Evolutionary conservation across 2,329 filamentous ascomycete genomes (phyloP).

Genomic region (Chalara sp.): DNA sequence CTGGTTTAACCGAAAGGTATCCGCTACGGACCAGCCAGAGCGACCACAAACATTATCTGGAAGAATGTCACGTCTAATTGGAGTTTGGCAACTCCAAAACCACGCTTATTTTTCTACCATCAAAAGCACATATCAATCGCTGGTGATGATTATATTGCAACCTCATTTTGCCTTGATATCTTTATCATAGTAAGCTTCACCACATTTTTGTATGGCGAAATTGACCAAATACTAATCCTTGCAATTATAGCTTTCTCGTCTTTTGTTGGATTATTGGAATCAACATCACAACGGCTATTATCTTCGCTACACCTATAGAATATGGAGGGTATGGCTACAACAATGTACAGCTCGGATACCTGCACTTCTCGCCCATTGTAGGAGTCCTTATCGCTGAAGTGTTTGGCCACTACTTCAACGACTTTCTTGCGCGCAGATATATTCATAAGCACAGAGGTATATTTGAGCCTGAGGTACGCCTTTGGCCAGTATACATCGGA

Average conservation of each 20-base stretch:
- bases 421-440: conserved; percentile 21
- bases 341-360: conserved; percentile 2
- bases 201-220: neutral
- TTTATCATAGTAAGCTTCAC: too few relatives aligned
- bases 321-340: conserved; percentile 16
- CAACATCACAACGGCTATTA: conserved; percentile 18
- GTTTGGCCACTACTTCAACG: conserved; percentile 23
- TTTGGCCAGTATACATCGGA: conserved; percentile 4
- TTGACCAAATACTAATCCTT: conserved; percentile 7
- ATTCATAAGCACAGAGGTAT: conserved; percentile 11
- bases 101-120: conserved; percentile 25
- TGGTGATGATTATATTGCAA: conserved; percentile 12
- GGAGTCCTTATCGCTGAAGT: conserved; percentile 19
- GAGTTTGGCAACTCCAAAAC: conserved; percentile 28
- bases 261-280: conserved; percentile 19
- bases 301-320: conserved; percentile 13
- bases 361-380: conserved; percentile 24
- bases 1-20: conserved; percentile 39
- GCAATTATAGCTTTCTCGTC: conserved; percentile 10
- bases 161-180: too few relatives aligned
- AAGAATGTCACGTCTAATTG: conserved; percentile 17
- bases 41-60: conserved; percentile 2
- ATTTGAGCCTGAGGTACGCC: conserved; percentile 7
- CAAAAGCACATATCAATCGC: conserved; percentile 14
- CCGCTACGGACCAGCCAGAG: conserved; percentile 28